Base-by-base conservation (phyloP, 495 filamentous ascomycete genomes). In the Hypoxylon cercidicola region DNA sequence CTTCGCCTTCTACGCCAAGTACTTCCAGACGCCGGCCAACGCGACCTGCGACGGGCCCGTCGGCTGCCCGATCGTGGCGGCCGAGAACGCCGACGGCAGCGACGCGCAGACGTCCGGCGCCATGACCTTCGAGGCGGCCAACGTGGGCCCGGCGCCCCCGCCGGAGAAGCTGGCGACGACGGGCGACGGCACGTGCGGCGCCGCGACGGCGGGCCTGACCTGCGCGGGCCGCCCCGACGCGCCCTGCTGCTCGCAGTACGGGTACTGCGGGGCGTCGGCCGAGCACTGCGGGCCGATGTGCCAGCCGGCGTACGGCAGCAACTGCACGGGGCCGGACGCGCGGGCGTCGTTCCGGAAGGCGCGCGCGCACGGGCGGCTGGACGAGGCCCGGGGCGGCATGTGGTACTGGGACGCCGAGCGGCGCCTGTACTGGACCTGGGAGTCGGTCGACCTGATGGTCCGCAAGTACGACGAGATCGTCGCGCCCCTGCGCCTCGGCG, bases 391-490 rank as follows among this genome's bases (percentile, higher is more conserved):
- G 12, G 87, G 87, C 28, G 88, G 82, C 0, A 74, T 87, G 74
- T 89, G 87, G 76, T 89, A 84, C 76, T 85, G 79, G 70, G 87
- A 89, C 68, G 51, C 59, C 8, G 62, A 77, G 12, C 52, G 60
- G 11, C 62, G 75, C 4, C 49, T 88, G 41, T 90, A 88, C 78
- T 90, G 88, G 88, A 87, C 82, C 3, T 90, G 88, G 88, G 88
- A 90, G 58, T 86, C 85, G 3, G 69, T 79, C 0, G 77, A 76
- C 8, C 53, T 85, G 20, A 87, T 89, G 20, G 55, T 59, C 8
- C 72, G 77, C 58, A 90, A 90, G 76, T 86, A 87, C 63, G 63
- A 58, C 12, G 78, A 84, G 11, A 88, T 90, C 47, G 79, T 89
- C n/a, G 60, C 68, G 8, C 70, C 57, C 19, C 78, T 81, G 73